phyloP scores from a whole-genome alignment of 1,284 basidiomycete species.

The Cryptococcus neoformans region DNA sequence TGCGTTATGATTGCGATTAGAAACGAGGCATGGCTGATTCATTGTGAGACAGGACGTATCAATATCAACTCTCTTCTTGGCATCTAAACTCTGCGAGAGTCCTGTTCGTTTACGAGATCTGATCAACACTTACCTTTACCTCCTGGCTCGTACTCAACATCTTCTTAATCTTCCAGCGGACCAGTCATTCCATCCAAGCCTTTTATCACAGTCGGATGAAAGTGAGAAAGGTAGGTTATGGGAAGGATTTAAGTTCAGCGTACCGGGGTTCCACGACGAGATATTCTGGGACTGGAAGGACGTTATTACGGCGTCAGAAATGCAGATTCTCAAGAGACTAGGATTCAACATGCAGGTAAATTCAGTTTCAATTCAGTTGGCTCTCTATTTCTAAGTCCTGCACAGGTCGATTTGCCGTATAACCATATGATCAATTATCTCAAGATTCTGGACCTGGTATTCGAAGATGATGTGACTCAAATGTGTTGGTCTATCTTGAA shows the following conservation, averaged over 20 bases:
- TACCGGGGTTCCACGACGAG: constrained; percentile 41
- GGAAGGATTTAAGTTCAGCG: constrained; percentile 36
- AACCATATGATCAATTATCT: constrained; percentile 94
- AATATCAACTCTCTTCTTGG: constrained; percentile 89
- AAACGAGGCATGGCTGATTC: too few species aligned
- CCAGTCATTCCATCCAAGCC: background rate
- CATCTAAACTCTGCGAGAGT: constrained; percentile 94
- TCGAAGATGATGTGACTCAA: constrained; percentile 65
- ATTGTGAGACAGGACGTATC: constrained; percentile 67
- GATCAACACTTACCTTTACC: constrained; percentile 88
- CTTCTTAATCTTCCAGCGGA: constrained; percentile 34
- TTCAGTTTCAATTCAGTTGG: background rate
- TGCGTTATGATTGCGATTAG: constrained; percentile 50
- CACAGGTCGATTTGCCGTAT: constrained; percentile 82
- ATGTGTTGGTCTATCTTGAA: constrained; percentile 87
- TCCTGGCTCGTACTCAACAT: constrained; percentile 50
- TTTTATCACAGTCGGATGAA: background rate
- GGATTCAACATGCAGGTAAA: constrained; percentile 70
- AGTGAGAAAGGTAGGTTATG: constrained; percentile 12
- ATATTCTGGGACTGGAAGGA: constrained; percentile 51
- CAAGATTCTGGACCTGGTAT: constrained; percentile 73
- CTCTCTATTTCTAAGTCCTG: constrained; percentile 21
- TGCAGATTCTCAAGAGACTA: constrained; percentile 93
- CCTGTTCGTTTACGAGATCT: constrained; percentile 87
- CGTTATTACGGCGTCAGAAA: constrained; percentile 87